These are phyloP conservation scores for Coemansia sp. DNA, from an alignment of 192 early-diverging fungal genomes.

Conservation along the genomic window DNA sequence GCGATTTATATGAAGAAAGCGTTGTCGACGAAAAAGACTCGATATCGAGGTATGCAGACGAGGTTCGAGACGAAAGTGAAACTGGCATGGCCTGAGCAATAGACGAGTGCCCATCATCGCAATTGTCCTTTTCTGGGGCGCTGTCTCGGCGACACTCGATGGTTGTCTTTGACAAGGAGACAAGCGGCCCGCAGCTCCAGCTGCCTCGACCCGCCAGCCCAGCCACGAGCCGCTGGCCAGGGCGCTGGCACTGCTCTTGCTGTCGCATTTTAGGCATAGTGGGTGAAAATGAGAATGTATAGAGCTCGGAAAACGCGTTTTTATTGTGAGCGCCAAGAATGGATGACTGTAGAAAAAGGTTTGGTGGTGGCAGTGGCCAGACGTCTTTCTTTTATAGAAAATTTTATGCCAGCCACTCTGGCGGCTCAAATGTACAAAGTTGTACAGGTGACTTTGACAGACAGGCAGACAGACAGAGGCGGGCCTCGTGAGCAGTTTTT, in stretches of 20 bases:
- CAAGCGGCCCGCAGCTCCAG: constrained; percentile 42
- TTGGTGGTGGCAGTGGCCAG: too few relatives aligned
- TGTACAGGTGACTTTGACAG: too few relatives aligned
- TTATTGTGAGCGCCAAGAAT: too few relatives aligned
- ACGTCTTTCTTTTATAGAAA: too few relatives aligned
- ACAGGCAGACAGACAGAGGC: too few relatives aligned
- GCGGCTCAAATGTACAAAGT: too few relatives aligned
- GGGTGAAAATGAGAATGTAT: background rate
- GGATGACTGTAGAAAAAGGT: too few relatives aligned
- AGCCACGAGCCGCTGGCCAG: background rate
- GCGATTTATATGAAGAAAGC: constrained; percentile 12
- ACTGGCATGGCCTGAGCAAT: background rate
- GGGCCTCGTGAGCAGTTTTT: too few relatives aligned
- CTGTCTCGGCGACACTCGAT: constrained; percentile 38
- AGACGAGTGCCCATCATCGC: background rate
- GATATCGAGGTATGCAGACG: constrained; percentile 33
- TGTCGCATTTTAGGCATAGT: background rate
- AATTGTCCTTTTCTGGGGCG: constrained; percentile 2
- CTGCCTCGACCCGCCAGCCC: background rate
- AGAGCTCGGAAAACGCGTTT: too few relatives aligned
- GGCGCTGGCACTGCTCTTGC: background rate
- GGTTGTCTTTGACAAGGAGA: constrained; percentile 26
- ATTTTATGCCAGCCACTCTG: too few relatives aligned
- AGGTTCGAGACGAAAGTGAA: constrained; percentile 22
- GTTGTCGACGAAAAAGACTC: constrained; percentile 23